Base-by-base conservation (phyloP, 257 asterid species). In the Orobanche coerulescens region DNA sequence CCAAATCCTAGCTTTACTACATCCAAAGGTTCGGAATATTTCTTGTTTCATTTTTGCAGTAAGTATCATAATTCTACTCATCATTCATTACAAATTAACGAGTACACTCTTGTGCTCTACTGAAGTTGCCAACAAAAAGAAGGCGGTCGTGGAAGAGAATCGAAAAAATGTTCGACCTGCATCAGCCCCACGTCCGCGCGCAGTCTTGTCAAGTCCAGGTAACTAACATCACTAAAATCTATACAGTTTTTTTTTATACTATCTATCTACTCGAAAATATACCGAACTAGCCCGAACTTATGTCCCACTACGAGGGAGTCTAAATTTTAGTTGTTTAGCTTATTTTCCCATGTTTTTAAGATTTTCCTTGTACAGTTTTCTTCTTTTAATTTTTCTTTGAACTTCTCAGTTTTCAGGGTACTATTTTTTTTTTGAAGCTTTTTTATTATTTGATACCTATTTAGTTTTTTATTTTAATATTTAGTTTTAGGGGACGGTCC, bases 161-260 rank as follows among this genome's bases (percentile, higher is more conserved):
- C 73, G 39, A 43, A 66, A 75, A 62, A 74, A 66, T 36, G 57
- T 69, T 30, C 75, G 84, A 79, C 76, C 91, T 46, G 73, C 59
- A 70, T 77, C 90, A 26, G 86, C 85, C 71, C 83, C 86, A 22
- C 85, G 95, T 26, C 96, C 96, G 20, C 97, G 97, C 48, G 97
- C 97, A n/a, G 95, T 87, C 67, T 77, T 91, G 68, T 91, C 97
- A 10, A 91, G 96, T 69, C 97, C 92, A 43, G 97, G 97, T 85
- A 73, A 66, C 53, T 36, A 20, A 3, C 18, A 12, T 16, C 8
- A 26, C 48, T 72, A 3, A 15, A 15, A 4, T 8, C 26, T 47
- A 16, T 7, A 47, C 4, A 18, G 0, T 12, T 50, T 42, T 42
- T 42, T 42, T 40, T 40, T 40, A 13, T 40, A 4, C 15, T 40